These are phyloP conservation scores for Ziziphus jujuba DNA, from an alignment of 306 rosid species.

Conservation along the genomic window DNA sequence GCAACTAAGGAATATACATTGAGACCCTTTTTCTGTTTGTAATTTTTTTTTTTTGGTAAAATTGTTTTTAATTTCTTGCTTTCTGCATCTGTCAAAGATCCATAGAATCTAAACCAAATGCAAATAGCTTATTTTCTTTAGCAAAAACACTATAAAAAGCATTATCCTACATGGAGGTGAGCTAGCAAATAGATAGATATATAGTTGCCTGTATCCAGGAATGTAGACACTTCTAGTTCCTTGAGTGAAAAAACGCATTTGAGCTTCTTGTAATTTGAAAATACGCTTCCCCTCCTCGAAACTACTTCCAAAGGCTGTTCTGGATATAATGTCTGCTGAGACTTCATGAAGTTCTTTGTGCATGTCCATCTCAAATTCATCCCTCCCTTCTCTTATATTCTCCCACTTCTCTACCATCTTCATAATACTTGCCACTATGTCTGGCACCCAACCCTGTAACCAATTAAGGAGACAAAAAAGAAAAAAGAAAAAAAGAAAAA, in stretches of 20 bases:
- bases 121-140: too few relatives aligned
- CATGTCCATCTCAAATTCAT: slow-evolving; percentile 63
- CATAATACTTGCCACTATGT: slow-evolving; percentile 49
- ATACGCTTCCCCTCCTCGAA: slow-evolving; percentile 68
- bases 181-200: background rate
- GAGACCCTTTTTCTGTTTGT: background rate
- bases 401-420: slow-evolving; percentile 60
- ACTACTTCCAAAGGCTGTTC: slow-evolving; percentile 69
- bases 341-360: slow-evolving; percentile 54
- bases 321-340: slow-evolving; percentile 69
- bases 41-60: too few relatives aligned
- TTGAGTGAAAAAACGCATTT: slow-evolving; percentile 51
- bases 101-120: too few relatives aligned
- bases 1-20: background rate
- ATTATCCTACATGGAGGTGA: too few relatives aligned
- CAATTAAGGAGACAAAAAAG: background rate
- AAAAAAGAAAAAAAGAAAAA: background rate
- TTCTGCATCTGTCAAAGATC: too few relatives aligned
- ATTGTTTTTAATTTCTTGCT: too few relatives aligned
- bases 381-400: slow-evolving; percentile 36
- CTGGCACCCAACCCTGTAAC: slow-evolving; percentile 69
- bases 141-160: background rate
- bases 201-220: slow-evolving; percentile 65
- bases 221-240: slow-evolving; percentile 58
- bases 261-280: slow-evolving; percentile 62